phyloP scores from a whole-genome alignment of 768 basidiomycete genomes.

The Tricholoma terreum region DNA sequence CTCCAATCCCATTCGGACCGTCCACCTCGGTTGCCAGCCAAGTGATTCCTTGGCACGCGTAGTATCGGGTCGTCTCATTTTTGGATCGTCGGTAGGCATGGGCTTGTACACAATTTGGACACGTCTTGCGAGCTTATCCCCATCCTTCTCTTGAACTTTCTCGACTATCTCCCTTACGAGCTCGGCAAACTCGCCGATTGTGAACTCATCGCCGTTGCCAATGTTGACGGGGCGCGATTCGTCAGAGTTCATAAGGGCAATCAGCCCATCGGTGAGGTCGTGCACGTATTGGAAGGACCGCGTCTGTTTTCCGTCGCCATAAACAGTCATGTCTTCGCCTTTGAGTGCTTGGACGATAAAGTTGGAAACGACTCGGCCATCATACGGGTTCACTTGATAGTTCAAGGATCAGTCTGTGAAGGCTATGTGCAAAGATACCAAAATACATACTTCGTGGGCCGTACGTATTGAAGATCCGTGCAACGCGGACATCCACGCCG shows the following conservation, averaged over 20 bases:
- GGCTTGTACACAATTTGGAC: constrained; percentile 74
- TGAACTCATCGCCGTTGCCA: constrained; percentile 94
- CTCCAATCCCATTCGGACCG: constrained; percentile 87
- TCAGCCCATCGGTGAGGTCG: constrained; percentile 92
- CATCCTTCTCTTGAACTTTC: constrained; percentile 87
- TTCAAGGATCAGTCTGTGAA: constrained; percentile 14
- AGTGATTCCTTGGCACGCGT: constrained; percentile 82
- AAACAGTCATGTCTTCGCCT: constrained; percentile 96
- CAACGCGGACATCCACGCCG: constrained; percentile 92
- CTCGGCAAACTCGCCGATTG: constrained; percentile 91
- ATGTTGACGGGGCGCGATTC: constrained; percentile 96
- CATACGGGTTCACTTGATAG: constrained; percentile 83
- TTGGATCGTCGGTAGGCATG: constrained; percentile 91
- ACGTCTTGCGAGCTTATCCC: constrained; percentile 44
- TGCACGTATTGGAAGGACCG: constrained; percentile 98
- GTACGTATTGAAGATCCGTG: constrained; percentile 98
- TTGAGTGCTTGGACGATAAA: constrained; percentile 97
- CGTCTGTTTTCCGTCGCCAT: constrained; percentile 90
- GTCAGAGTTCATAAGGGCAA: constrained; percentile 91
- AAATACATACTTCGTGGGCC: constrained; percentile 69
- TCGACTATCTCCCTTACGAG: constrained; percentile 90
- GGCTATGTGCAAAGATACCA: not conserved
- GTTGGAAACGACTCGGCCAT: constrained; percentile 98
- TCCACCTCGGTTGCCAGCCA: constrained; percentile 92
- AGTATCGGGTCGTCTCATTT: constrained; percentile 91